phyloP scores from a whole-genome alignment of 768 basidiomycete species.

The Tulasnella sp. region DNA sequence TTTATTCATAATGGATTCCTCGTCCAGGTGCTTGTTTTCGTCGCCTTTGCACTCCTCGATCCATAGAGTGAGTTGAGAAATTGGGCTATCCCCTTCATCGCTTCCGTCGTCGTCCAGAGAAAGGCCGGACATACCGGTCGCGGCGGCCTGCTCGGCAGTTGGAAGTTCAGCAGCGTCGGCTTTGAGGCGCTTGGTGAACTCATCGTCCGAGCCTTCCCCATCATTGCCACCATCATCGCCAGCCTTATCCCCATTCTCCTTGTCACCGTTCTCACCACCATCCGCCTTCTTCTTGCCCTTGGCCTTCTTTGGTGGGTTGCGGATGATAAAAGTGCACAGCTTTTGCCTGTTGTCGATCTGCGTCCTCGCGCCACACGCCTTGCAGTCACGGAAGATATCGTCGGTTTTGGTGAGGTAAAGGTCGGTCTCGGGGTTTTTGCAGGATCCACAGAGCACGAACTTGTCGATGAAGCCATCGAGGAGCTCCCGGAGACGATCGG shows the following conservation, averaged over 20 bases:
- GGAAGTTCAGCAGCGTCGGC: conserved; percentile 75
- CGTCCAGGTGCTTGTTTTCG: conserved; percentile 42
- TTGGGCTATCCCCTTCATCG: conserved; percentile 77
- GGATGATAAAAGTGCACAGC: conserved; percentile 89
- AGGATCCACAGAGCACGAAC: conserved; percentile 91
- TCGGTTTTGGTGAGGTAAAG: conserved; percentile 83
- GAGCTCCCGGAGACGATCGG: conserved; percentile 83
- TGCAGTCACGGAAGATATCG: conserved; percentile 91
- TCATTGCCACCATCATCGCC: conserved; percentile 35
- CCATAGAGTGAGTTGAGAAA: conserved; percentile 75
- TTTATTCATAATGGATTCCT: conserved; percentile 72
- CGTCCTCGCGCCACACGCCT: conserved; percentile 91
- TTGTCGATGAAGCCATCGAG: conserved; percentile 97
- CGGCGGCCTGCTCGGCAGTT: conserved; percentile 38
- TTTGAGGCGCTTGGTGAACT: conserved; percentile 82
- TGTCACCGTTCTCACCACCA: conserved; percentile 31
- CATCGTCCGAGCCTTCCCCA: conserved; percentile 57
- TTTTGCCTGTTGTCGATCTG: conserved; percentile 95
- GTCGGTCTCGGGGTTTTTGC: conserved; percentile 99
- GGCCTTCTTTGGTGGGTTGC: conserved; percentile 92
- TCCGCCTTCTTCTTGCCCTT: conserved; percentile 35
- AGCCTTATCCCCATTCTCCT: conserved; percentile 47
- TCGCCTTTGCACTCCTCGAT: conserved; percentile 37
- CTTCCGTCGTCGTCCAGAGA: conserved; percentile 66
- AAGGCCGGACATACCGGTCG: conserved; percentile 43